Conservation (phyloP, 192 early-diverging fungal genomes). For the Coemansia sp. region DNA sequence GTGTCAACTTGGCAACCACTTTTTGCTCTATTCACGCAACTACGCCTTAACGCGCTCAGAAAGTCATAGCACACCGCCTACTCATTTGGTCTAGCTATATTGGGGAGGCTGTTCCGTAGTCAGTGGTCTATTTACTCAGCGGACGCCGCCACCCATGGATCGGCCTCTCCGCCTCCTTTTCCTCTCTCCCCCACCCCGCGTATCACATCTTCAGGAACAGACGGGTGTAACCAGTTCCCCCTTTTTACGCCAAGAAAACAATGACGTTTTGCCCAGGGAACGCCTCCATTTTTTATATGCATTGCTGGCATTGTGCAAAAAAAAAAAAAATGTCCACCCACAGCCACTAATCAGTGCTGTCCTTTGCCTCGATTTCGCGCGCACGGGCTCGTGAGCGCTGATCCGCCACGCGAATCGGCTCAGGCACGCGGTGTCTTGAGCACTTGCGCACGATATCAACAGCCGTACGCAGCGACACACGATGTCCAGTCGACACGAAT, state of each 20-base stretch:
- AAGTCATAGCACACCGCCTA: not conserved
- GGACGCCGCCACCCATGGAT: conserved; percentile 2
- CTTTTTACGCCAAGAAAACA: not conserved
- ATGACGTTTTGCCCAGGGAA: conserved; percentile 7
- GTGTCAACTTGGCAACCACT: not conserved
- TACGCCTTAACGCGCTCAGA: not conserved
- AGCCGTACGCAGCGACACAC: conserved; percentile 69
- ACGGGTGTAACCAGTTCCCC: not conserved
- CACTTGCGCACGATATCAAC: conserved; percentile 67
- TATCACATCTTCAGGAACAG: not conserved
- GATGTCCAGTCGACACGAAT: conserved; percentile 87
- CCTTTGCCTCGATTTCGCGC: conserved; percentile 24
- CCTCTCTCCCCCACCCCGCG: not conserved
- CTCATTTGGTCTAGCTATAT: not conserved
- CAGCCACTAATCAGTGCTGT: not conserved
- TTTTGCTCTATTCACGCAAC: not conserved
- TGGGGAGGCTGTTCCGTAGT: conserved; percentile 7
- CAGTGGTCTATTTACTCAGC: not conserved
- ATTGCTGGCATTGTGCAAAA: not conserved
- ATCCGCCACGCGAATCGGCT: conserved; percentile 92
- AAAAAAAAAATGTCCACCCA: not conserved
- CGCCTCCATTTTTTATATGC: not conserved
- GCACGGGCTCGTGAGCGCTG: conserved; percentile 30
- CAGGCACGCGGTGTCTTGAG: conserved; percentile 74
- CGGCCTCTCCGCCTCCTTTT: conserved; percentile 5